Evolutionary conservation across 2,329 filamentous ascomycete genomes (phyloP), one percentile per base, ranked within the genome.

Genomic region (Fusarium sp.): DNA sequence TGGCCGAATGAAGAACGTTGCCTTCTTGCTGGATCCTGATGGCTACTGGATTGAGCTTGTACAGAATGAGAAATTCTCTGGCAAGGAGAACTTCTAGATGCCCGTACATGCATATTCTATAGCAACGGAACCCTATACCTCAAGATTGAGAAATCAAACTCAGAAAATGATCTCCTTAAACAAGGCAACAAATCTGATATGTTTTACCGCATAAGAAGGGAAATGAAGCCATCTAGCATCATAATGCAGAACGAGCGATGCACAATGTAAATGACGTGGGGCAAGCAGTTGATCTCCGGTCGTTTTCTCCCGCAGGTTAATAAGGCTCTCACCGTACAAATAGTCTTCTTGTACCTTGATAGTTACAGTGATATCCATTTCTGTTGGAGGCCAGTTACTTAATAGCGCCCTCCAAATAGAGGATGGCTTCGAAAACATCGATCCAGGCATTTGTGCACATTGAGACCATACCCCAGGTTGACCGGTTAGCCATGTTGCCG

Each of bases 1-100:
- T 72, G 95, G 95, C 4, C 86, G 89, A 49, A 97, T 98, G 95
- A 95, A 93, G 87, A 94, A 96, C 73, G 91, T 98, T 60, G 96
- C 96, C 0, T 98, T 98, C 79, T 84, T 98, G 51, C 85, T 97
- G 52, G 95, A 95, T 76, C 94, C 95, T 0, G 94, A 97, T 82
- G 89, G 88, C 54, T 97, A 97, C 83, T 97, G 93, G 93, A 88
- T 94, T 60, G 90, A 92, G 82, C 79, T 92, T 77, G 86, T 97
- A 56, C 94, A 97, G 84, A 97, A 97, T 77, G 91, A 93, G 83
- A 86, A 84, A 60, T 85, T 93, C 66, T 87, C 83, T 10, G 85
- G 84, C 54, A 84, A 88, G 82, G 80, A 82, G 39, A 88, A 87
- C 77, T 87, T 87, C 65, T 87, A 82, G 86, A 64, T 35, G 18